phyloP scores from a whole-genome alignment of 768 basidiomycete species.

The Mycena chlorophos region DNA sequence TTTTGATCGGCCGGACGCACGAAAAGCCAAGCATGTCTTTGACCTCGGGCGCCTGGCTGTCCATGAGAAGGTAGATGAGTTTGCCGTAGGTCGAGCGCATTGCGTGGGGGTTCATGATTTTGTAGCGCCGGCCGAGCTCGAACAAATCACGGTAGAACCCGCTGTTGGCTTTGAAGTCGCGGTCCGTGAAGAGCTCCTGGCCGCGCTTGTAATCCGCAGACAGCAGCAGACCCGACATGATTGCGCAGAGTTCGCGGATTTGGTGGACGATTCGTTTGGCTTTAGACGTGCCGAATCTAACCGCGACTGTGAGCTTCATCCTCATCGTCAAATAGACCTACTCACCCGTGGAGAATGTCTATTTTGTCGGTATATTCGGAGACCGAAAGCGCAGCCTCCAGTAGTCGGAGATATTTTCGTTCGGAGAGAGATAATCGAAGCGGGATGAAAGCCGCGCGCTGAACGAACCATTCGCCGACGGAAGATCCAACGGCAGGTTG shows the following conservation, averaged over 20 bases:
- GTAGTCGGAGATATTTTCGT: constrained; percentile 80
- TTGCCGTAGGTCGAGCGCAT: constrained; percentile 90
- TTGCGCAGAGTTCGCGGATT: constrained; percentile 84
- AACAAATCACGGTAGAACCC: constrained; percentile 81
- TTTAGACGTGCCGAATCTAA: constrained; percentile 58
- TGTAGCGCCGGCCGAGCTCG: constrained; percentile 80
- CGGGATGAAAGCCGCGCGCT: constrained; percentile 79
- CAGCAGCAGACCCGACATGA: constrained; percentile 80
- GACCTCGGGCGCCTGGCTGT: constrained; percentile 83
- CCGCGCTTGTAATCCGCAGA: constrained; percentile 86
- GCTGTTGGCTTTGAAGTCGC: constrained; percentile 78
- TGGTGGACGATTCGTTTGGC: constrained; percentile 87
- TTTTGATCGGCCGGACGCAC: constrained; percentile 75
- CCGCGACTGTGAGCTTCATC: background rate
- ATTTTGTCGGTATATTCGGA: constrained; percentile 92
- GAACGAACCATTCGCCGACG: constrained; percentile 85
- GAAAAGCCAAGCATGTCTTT: constrained; percentile 78
- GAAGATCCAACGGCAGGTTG: constrained; percentile 60
- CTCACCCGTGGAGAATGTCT: constrained; percentile 73
- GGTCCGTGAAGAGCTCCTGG: constrained; percentile 81
- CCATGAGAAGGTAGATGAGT: constrained; percentile 82
- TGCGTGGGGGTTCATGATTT: constrained; percentile 92
- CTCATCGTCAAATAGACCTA: background rate
- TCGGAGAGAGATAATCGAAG: constrained; percentile 72
- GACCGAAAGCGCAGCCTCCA: constrained; percentile 82